Base-by-base conservation (phyloP, 2,329 filamentous ascomycete species). In the Ambrosiella xylebori region DNA sequence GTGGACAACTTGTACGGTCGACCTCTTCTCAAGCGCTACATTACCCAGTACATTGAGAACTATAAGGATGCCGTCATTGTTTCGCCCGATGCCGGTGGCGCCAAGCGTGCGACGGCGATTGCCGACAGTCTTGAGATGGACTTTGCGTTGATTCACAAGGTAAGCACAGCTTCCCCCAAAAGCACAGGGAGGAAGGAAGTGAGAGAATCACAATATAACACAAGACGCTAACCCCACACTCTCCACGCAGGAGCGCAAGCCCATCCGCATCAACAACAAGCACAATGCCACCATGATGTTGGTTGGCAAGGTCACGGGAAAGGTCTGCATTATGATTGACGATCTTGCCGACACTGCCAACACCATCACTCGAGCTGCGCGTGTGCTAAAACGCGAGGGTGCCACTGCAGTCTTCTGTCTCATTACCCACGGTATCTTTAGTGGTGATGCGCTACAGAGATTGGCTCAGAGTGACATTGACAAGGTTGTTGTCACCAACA, bases 121-220 rank as follows among this genome's bases (percentile, higher is more conserved):
- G 91, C 93, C 11, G 93, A 98, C 71, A 84, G 85, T 61, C 78
- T 97, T 62, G 87, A 88, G 64, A 89, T 96, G 76, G 88, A 93
- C 61, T 97, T 98, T 73, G 93, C 93, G 53, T 80, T 98, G 60
- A 98, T 98, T 66, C 93, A 98, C 77, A 98, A 97, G 84, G 88
- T 88, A 76, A 69, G 72, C 11, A 27, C 27, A 12, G 12, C 27
- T 27, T 5, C 4, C 27, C 27, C 27, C 27, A 27, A 27, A 27
- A 27, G 4, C 2, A 5, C 27, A 27, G 27, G 27, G 27, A 27
- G 27, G 19, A 3, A 27, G 19, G 3, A 3, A n/a, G n/a, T n/a
- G n/a, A n/a, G n/a, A n/a, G n/a, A n/a, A 27, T 3, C 27, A 51
- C 11, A 9, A 51, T n/a, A 11, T 27, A 35, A 11, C 27, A 11